Evolutionary conservation across 805 yeast genomes (phyloP), one percentile per base, ranked within the genome.

Genomic region (Metschnikowia peoriensis): DNA sequence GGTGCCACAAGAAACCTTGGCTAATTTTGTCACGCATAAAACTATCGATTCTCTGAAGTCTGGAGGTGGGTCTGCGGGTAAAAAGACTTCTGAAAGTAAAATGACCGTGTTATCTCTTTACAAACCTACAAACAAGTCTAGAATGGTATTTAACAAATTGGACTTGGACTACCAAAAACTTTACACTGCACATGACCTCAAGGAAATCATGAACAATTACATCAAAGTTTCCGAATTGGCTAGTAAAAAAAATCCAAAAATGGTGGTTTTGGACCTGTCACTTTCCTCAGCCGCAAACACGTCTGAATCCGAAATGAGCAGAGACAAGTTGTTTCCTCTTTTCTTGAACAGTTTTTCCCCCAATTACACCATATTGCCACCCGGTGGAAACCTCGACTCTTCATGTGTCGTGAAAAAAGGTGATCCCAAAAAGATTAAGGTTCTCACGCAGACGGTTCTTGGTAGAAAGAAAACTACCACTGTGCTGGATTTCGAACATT

Each of bases 381-480:
- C 83, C 0, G 77, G 79, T 0, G 80, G 79, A 44, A 28, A 28
- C 11, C 42, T 44, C 28, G 44, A 45, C 16, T 9, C 55, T 12
- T 34, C 49, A 9, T 43, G 47, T 28, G 47, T 53, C 4, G 48
- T 57, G 52, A 46, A 49, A 27, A 88, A 78, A 56, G 98, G 98
- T 1, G 68, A 71, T 1, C 74, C 85, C 0, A 96, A 97, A 9
- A 78, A 73, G 42, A 78, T 93, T 39, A 70, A 77, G 39, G 79
- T 94, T 12, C 68, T 82, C 9, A 85, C 91, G 9, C 94, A 89
- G 64, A 80, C 82, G 55, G 87, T 88, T 59, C 84, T 87, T 54
- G 96, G 97, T 1, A 77, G 96, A 50, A 93, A 91, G 65, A 73
- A 84, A 6, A 81, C 91, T 15, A 93, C 98, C 0, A 75, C 84